Evolutionary conservation across 116 monocot species (phyloP), one percentile per base, ranked within the genome.

Genomic region (Zostera marina): DNA sequence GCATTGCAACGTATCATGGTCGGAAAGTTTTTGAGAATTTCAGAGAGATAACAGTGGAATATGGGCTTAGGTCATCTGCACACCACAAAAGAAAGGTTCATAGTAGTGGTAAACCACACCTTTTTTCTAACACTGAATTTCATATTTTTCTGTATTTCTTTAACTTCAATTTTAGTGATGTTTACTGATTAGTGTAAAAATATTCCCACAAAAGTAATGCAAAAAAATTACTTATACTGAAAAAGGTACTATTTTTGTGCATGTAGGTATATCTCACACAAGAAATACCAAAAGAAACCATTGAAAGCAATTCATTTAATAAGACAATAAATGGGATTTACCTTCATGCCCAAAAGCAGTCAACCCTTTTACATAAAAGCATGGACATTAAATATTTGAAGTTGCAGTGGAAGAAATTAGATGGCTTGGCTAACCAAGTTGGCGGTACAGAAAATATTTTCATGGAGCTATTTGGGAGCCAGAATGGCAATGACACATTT

Each of bases 1-100:
- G 91, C 64, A 65, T 91, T 70, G 91, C 85, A 52, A 85, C 85
- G 48, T 66, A 44, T 66, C 54, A 81, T 68, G 91, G 91, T 56
- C 79, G 79, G 66, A 68, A 85, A 65, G 72, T 91, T 22, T 82
- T 91, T 44, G 41, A 82, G 72, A 91, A 91, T 67, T 91, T 91
- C 66, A 91, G 82, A 68, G 72, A 59, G 70, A 69, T 85, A 22
- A 91, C 85, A 12, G 14, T 79, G 44, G 59, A 82, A 20, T 53
- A 63, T 77, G 76, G 85, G 16, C 45, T 76, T 32, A 75, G 68
- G 66, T 69, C 79, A 11, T 63, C 60, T 42, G 14, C 5, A 32
- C 74, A 54, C 65, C 71, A 73, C 40, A 56, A 79, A 73, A 84
- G 78, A 82, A 82, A 85, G 85, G 94, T 88, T 77, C 75, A 85